Evolutionary conservation across 371 early-diverging fungal species (phyloP), one percentile per base, ranked within the genome.

Genomic region (Mortierella sp.): DNA sequence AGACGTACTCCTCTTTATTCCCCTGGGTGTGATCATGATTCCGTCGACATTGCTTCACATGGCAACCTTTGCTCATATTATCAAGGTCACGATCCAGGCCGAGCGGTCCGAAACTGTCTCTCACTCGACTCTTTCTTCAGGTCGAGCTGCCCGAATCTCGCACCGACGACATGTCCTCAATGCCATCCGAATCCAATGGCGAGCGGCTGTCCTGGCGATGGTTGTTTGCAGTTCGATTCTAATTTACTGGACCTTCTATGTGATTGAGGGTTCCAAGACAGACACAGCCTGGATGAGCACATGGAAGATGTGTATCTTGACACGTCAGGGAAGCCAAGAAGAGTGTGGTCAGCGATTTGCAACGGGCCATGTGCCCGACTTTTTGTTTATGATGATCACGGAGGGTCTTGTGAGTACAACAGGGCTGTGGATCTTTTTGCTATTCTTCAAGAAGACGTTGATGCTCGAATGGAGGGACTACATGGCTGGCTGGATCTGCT

Each of bases 181-280:
- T 29, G 88, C 90, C 21, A 87, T 90, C 47, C 85, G 86, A 11
- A 86, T 91, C 57, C 90, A 91, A 71, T 91, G 92, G 92, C 85
- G 92, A 58, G 88, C 92, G 6, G 80, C 90, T 4, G 62, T 87
- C 18, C 67, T 91, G 14, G 90, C 89, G 11, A 46, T 88, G 30
- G 79, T 86, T 11, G 77, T 87, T 16, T 75, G 84, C 26, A 70
- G 72, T 18, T 85, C 87, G 0, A 85, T 88, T 6, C 57, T 87
- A 14, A 83, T 87, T 53, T 87, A 87, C 65, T 87, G 87, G 87
- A 62, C 73, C 2, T 79, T 79, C 59, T 79, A 79, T 43, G 15
- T 79, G 28, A 70, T 79, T 1, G 70, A 69, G 57, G 73, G 69
- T 0, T 16, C 66, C 30, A 72, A 79, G 60, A 72, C 73, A 6